These are phyloP conservation scores for Pseudoscleropodium purum DNA, from an alignment of 225 moss, liverwort and hornwort genomes.

Conservation along the genomic window DNA sequence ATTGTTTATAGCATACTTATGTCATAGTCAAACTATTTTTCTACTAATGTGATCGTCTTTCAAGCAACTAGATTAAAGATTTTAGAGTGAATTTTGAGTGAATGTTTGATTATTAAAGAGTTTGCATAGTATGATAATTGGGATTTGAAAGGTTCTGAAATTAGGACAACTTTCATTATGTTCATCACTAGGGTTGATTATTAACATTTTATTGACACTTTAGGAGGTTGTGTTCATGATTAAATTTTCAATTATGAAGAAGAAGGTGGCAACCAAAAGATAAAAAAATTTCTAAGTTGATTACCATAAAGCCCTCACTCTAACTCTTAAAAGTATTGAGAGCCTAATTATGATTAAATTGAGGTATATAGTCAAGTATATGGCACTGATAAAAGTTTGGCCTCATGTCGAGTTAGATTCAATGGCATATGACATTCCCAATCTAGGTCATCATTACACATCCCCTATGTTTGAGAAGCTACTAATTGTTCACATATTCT, in stretches of 20 bases:
- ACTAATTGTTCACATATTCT: background rate
- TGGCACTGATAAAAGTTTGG: no score
- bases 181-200: background rate
- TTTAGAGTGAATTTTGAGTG: background rate
- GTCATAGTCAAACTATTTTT: background rate
- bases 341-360: background rate
- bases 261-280: no score
- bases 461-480: background rate
- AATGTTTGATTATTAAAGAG: background rate
- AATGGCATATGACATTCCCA: accelerated
- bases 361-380: background rate
- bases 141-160: background rate
- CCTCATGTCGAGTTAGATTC: accelerated
- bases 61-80: accelerated
- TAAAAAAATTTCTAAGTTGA: accelerated
- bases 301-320: accelerated
- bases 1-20: background rate
- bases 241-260: background rate
- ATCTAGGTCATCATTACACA: background rate
- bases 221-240: background rate
- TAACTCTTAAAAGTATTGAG: background rate
- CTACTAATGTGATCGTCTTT: background rate
- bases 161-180: background rate
- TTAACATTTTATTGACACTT: background rate
- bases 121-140: background rate